Evolutionary conservation across 148 eudicot genomes (phyloP).

Genomic region (Vaccinium vitisidaea): DNA sequence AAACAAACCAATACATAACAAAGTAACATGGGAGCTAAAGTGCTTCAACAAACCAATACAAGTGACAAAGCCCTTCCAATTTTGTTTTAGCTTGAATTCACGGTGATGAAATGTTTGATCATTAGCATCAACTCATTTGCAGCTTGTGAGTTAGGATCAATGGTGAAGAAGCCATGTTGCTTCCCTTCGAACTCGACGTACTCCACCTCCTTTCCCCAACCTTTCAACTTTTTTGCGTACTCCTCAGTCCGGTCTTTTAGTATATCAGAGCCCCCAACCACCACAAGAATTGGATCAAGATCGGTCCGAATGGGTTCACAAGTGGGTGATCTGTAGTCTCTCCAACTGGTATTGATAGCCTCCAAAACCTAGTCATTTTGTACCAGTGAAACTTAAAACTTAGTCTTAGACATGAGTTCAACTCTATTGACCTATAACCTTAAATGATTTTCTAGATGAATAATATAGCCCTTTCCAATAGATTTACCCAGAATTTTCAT

Average conservation of each 20-base stretch:
- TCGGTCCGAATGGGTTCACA: constrained; percentile 66
- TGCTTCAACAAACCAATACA: not conserved
- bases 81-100: constrained; percentile 17
- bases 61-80: not conserved
- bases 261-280: constrained; percentile 52
- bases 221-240: constrained; percentile 42
- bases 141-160: constrained; percentile 41
- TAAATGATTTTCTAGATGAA: no score
- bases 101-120: constrained; percentile 31
- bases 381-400: not conserved
- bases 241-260: constrained; percentile 55
- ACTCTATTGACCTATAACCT: no score
- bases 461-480: no score
- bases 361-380: constrained; percentile 52
- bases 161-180: constrained; percentile 62
- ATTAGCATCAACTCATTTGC: constrained; percentile 33
- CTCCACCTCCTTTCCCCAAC: constrained; percentile 55
- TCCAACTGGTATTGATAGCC: constrained; percentile 54
- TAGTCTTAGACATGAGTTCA: no score
- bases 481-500: no score
- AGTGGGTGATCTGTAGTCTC: constrained; percentile 51
- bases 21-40: not conserved
- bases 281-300: constrained; percentile 55
- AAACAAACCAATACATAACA: not conserved
- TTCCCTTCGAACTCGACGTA: constrained; percentile 51